Evolutionary conservation across 2,329 filamentous ascomycete genomes (phyloP), one percentile per base, ranked within the genome.

Genomic region (Fusarium succisae): DNA sequence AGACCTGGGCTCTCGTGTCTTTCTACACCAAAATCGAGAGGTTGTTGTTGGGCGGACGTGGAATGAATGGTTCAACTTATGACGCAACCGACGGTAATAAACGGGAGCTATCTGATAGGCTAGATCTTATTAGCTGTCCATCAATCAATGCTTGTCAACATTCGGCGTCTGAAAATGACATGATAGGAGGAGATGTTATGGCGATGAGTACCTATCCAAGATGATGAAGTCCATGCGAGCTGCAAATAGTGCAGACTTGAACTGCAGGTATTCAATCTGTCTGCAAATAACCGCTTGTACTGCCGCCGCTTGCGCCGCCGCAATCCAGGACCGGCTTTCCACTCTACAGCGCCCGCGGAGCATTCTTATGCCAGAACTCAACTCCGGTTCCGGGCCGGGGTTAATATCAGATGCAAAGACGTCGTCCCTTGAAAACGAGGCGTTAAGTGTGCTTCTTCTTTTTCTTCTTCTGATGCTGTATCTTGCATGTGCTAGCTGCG

Each of bases 341-440:
- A 45, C 47, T 14, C 20, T 35, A 17, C 14, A 35, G n/a, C 38
- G 32, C 38, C 32, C 26, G 14, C 32, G 32, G 24, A 65, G 38
- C 24, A 55, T 41, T 55, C 26, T 55, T 41, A 28, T 55, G 11
- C 20, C 15, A 30, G 11, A 30, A 17, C 20, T 30, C 37, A 55
- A 18, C 51, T 55, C 72, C 61, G 68, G 68, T 30, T 63, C 71
- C 64, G 71, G 71, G 62, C 71, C 71, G 65, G 71, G 63, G 30
- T 44, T 24, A 24, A n/a, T 41, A 39, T 47, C 37, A 62, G 44
- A 47, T 45, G 35, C 22, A 61, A 60, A 47, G 14, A 6, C 28
- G 41, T 26, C 37, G 44, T 24, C 28, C 30, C 26, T 30, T 20
- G 18, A 35, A 15, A 38, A 32, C 24, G 17, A 61, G 55, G 39